A percentile compares a stretch with the other conserved stretches of the same genome.
These are phyloP conservation scores for Talaromyces adpressus DNA, from an alignment of 495 filamentous ascomycete genomes.

Conservation along the genomic window DNA sequence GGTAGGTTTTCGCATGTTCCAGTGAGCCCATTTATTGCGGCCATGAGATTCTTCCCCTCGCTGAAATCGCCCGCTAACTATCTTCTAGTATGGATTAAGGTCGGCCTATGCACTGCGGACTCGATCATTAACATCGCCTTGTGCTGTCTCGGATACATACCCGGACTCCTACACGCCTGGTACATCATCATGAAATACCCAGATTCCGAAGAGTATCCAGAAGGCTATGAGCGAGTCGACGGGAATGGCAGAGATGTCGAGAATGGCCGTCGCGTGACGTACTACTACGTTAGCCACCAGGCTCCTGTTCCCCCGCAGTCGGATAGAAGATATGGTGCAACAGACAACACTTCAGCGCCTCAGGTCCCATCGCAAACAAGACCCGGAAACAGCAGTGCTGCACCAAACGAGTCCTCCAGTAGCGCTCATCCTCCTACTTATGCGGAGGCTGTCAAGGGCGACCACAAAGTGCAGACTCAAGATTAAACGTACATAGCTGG, in stretches of 20 bases:
- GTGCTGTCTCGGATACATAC: slow-evolving; percentile 80
- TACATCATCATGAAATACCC: slow-evolving; percentile 95
- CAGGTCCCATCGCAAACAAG: slow-evolving; percentile 18
- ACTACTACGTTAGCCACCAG: slow-evolving; percentile 60
- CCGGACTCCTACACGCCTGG: slow-evolving; percentile 91
- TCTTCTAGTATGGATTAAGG: slow-evolving; percentile 83
- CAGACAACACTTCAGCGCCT: slow-evolving; percentile 16
- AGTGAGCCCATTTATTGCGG: not conserved
- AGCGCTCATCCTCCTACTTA: slow-evolving; percentile 63
- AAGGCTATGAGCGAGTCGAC: slow-evolving; percentile 53
- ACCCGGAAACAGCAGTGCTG: slow-evolving; percentile 28
- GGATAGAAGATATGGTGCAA: slow-evolving; percentile 35
- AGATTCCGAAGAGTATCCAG: slow-evolving; percentile 46
- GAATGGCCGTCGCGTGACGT: slow-evolving; percentile 48
- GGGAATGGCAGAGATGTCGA: slow-evolving; percentile 43
- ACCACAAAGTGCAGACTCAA: slow-evolving; percentile 76
- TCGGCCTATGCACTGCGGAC: slow-evolving; percentile 88
- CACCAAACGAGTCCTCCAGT: slow-evolving; percentile 17
- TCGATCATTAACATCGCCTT: slow-evolving; percentile 93
- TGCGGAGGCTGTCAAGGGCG: slow-evolving; percentile 77
- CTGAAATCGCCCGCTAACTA: slow-evolving; percentile 2
- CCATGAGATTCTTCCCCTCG: not conserved
- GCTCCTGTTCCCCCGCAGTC: slow-evolving; percentile 28
- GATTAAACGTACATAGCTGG: slow-evolving; percentile 34
- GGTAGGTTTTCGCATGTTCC: slow-evolving; percentile 46